A percentile compares a stretch with the other conserved stretches of the same genome.
These are phyloP conservation scores for Dissoconium aciculare DNA, from an alignment of 2,329 filamentous ascomycete genomes.

Conservation along the genomic window DNA sequence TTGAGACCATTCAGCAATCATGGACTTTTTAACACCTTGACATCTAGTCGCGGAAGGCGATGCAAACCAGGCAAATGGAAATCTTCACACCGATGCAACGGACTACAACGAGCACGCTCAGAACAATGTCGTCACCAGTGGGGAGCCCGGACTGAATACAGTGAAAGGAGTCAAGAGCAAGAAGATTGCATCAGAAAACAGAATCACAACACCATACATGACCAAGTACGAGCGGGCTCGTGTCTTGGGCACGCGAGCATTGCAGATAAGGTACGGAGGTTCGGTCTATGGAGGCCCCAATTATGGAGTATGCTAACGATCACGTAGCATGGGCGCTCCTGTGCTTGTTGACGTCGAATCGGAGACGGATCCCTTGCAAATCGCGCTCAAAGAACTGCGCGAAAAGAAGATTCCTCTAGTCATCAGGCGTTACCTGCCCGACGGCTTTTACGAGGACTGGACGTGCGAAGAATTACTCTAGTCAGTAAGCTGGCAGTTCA, in stretches of 20 bases:
- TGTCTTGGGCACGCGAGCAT: constrained; percentile 78
- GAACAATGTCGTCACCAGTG: constrained; percentile 32
- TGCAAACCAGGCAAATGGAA: constrained; percentile 1
- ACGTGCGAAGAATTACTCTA: constrained; percentile 84
- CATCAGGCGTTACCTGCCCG: constrained; percentile 85
- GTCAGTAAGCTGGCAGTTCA: too few relatives aligned
- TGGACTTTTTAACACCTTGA: too few relatives aligned
- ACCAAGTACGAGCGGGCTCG: constrained; percentile 96
- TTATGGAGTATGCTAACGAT: constrained; percentile 3
- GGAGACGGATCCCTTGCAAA: constrained; percentile 93
- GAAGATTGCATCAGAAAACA: constrained; percentile 77
- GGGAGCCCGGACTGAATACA: constrained; percentile 38
- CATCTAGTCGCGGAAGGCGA: constrained; percentile 9
- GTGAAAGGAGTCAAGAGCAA: constrained; percentile 52
- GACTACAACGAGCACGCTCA: constrained; percentile 20
- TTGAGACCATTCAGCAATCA: too few relatives aligned
- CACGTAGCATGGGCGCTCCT: constrained; percentile 78
- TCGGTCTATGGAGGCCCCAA: too few relatives aligned
- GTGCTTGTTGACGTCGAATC: constrained; percentile 93
- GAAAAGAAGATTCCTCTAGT: constrained; percentile 98
- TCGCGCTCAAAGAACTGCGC: constrained; percentile 89
- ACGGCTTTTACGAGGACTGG: constrained; percentile 99
- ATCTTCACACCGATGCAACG: constrained; percentile 17
- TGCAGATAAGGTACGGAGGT: constrained; percentile 77
- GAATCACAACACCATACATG: constrained; percentile 94